phyloP scores from a whole-genome alignment of 176 grass and related monocot genomes.

The sorghum (Sorghum bicolor) region DNA sequence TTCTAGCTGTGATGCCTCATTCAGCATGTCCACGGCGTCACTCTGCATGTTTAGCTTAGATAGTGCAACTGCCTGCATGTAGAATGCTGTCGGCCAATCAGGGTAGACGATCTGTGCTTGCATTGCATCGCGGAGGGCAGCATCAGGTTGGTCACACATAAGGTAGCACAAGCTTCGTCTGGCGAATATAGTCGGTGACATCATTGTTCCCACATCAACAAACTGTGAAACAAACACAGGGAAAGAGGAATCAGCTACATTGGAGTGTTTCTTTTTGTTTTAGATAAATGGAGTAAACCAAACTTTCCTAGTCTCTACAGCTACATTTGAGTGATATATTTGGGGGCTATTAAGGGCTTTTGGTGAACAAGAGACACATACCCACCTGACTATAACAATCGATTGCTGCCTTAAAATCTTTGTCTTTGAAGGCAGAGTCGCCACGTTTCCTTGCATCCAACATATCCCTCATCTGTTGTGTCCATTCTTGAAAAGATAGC shows the following conservation, averaged over 20 bases:
- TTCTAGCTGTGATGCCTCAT: conserved; percentile 85
- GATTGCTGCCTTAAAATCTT: conserved; percentile 82
- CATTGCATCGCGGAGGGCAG: conserved; percentile 88
- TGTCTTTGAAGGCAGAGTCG: conserved; percentile 80
- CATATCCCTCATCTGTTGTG: conserved; percentile 98
- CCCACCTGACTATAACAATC: conserved; percentile 88
- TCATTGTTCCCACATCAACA: conserved; percentile 88
- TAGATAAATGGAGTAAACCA: neutral
- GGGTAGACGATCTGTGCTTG: conserved; percentile 86
- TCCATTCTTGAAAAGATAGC: conserved; percentile 99
- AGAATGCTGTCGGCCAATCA: conserved; percentile 94
- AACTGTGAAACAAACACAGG: conserved; percentile 46
- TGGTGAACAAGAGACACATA: neutral
- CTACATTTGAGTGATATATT: neutral
- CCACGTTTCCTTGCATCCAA: conserved; percentile 85
- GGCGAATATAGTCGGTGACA: conserved; percentile 83
- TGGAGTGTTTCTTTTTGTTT: neutral
- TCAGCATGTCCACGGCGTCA: conserved; percentile 85
- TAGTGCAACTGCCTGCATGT: conserved; percentile 87
- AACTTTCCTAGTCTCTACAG: neutral
- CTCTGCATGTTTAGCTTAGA: conserved; percentile 92
- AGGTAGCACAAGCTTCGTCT: conserved; percentile 91
- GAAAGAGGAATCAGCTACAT: neutral
- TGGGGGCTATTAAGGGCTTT: neutral
- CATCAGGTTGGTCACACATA: conserved; percentile 89